Base-by-base conservation (phyloP, 2,329 filamentous ascomycete species). In the Myriosclerotinia curreyana region DNA sequence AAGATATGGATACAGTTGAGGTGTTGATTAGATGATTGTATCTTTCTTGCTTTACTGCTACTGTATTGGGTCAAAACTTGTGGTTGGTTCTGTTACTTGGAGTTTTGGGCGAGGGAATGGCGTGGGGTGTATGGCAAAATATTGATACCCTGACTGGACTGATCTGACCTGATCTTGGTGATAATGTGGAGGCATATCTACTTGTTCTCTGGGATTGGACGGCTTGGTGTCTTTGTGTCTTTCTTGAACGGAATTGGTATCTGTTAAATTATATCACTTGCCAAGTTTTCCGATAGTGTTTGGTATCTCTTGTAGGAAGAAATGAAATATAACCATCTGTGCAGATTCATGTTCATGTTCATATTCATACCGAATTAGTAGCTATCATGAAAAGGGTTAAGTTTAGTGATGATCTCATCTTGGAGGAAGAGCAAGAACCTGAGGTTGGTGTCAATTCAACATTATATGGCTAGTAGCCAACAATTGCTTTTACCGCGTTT, bases 1-100 rank as follows among this genome's bases (percentile, higher is more conserved):
- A 85, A 53, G 89, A 96, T 71, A 81, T 87, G 78, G 90, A 94
- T 74, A 81, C 83, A 36, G 78, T 96, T 42, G 91, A 96, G 75
- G 89, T 95, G 28, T 70, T 74, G 64, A 66, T 75, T 25, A 60
- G 65, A 53, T 74, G 60, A 68, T 64, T n/a, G 11, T 55, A 22
- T 20, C 14, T 34, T 22, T 28, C 14, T 25, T 25, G 5, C 46
- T 22, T 38, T 34, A 22, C 17, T 14, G 6, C 12, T 36, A 34
- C 22, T 31, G 14, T 38, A 11, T 14, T 34, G 25, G 4, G 11
- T 12, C 25, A 44, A 31, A 56, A 31, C 2, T 44, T 9, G 31
- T 44, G 38, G 53, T 42, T n/a, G 31, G 12, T 28, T 49, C 7
- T 15, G 14, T 25, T 36, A 20, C 17, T 12, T 20, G 42, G 42